Conservation (phyloP, 108 stramenopile genomes). For the Epithemia pelagica region DNA sequence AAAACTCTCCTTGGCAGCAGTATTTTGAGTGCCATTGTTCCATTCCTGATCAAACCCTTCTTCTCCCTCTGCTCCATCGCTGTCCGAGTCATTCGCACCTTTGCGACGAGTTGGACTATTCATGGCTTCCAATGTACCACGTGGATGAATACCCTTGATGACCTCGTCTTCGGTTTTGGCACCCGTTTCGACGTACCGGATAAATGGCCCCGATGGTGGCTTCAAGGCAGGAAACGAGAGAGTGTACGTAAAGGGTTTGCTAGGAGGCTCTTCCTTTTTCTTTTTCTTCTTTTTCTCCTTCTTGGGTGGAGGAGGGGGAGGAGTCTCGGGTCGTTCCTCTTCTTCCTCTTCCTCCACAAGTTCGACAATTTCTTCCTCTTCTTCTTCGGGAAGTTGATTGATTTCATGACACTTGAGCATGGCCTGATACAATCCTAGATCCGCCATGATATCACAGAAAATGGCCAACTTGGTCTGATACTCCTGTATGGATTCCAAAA, state of each 20-base stretch:
- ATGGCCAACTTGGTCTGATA: constrained; percentile 19
- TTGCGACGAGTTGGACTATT: no score
- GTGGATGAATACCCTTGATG: neutral
- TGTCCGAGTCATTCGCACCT: neutral
- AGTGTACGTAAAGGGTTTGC: neutral
- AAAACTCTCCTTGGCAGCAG: no score
- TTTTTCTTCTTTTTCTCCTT: neutral
- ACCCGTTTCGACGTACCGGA: neutral
- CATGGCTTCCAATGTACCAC: neutral
- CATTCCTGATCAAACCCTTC: neutral
- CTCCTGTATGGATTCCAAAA: constrained; percentile 9
- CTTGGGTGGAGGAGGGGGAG: neutral
- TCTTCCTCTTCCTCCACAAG: neutral
- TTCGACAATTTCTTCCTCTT: constrained; percentile 1
- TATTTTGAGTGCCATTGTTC: no score
- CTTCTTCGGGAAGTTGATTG: constrained; percentile 13
- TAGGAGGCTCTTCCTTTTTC: neutral
- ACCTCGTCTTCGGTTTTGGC: neutral
- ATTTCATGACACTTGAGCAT: constrained; percentile 21
- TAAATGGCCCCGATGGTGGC: neutral
- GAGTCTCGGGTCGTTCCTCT: neutral
- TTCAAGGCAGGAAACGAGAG: neutral
- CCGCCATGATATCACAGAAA: constrained; percentile 28
- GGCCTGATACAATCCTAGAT: constrained; percentile 20
- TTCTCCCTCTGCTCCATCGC: neutral